Evolutionary conservation across 495 filamentous ascomycete genomes (phyloP).

Genomic region (Talaromyces trachyspermus): DNA sequence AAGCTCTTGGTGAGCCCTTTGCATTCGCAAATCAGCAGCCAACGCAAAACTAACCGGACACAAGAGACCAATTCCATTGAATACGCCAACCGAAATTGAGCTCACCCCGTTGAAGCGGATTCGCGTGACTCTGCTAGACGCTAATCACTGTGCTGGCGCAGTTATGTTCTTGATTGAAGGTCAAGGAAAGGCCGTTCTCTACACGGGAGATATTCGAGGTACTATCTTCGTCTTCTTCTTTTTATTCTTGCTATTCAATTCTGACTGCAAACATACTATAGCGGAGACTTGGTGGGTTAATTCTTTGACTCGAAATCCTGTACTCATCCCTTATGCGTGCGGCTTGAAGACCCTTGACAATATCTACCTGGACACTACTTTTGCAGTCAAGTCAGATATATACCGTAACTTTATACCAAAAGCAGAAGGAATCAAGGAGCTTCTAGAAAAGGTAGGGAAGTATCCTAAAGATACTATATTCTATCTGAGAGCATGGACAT

Average conservation of each 20-base stretch:
- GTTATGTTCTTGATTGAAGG: slow-evolving; percentile 94
- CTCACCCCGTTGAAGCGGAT: slow-evolving; percentile 58
- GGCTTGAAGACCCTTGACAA: slow-evolving; percentile 61
- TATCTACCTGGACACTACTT: slow-evolving; percentile 86
- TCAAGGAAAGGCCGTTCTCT: slow-evolving; percentile 67
- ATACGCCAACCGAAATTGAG: slow-evolving; percentile 74
- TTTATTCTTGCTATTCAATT: neutral
- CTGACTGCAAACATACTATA: slow-evolving; percentile 13
- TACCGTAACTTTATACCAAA: slow-evolving; percentile 48
- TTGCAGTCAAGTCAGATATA: slow-evolving; percentile 42
- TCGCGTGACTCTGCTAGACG: slow-evolving; percentile 78
- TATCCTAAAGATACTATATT: slow-evolving; percentile 76
- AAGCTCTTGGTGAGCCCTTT: slow-evolving; percentile 47
- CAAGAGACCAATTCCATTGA: slow-evolving; percentile 73
- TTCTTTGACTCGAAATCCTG: slow-evolving; percentile 59
- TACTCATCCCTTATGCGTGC: slow-evolving; percentile 66
- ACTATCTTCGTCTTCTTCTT: slow-evolving; percentile 18
- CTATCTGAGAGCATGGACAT: slow-evolving; percentile 87
- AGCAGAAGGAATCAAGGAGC: slow-evolving; percentile 66
- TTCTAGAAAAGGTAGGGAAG: slow-evolving; percentile 56
- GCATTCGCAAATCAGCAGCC: no score
- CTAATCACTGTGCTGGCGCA: slow-evolving; percentile 86
- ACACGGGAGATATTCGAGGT: slow-evolving; percentile 89
- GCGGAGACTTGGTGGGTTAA: slow-evolving; percentile 64
- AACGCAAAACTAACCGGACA: neutral